phyloP scores from a whole-genome alignment of 2,329 filamentous ascomycete species.

The Phialocephala sp. region DNA sequence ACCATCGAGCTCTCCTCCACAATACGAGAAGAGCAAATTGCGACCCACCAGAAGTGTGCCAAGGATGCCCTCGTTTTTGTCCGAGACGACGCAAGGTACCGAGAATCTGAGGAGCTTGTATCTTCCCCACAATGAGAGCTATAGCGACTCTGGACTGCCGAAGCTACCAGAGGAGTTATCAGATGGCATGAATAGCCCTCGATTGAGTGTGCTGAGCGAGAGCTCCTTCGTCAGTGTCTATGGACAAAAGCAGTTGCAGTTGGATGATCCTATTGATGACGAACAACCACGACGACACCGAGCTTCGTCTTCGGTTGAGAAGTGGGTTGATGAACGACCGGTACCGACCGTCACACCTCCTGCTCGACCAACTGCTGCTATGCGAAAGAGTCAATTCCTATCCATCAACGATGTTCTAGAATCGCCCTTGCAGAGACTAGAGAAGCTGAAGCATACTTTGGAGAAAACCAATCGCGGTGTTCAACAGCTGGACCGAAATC shows the following conservation, averaged over 20 bases:
- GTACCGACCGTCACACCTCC: conserved; percentile 24
- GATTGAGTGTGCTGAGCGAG: conserved; percentile 68
- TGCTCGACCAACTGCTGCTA: conserved; percentile 18
- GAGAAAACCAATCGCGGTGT: conserved; percentile 35
- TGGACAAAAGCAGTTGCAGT: conserved; percentile 49
- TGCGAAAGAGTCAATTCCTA: conserved; percentile 46
- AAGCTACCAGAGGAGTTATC: conserved; percentile 50
- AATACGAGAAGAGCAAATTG: conserved; percentile 20
- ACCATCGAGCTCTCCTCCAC: conserved; percentile 37
- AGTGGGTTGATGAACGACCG: conserved; percentile 42
- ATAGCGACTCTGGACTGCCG: conserved; percentile 57
- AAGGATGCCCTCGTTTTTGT: conserved; percentile 69
- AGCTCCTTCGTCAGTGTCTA: conserved; percentile 72
- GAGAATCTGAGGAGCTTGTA: conserved; percentile 67
- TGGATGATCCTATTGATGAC: conserved; percentile 25
- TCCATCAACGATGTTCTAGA: conserved; percentile 55
- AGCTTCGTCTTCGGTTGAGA: conserved; percentile 38
- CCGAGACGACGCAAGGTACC: conserved; percentile 62
- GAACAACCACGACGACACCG: conserved; percentile 32
- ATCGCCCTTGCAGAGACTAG: conserved; percentile 58
- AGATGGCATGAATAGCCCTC: conserved; percentile 58
- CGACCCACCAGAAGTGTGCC: conserved; percentile 44
- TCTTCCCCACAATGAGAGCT: conserved; percentile 44
- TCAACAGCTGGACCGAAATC: conserved; percentile 28
- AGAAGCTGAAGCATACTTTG: conserved; percentile 47